Conservation (phyloP, 1,284 basidiomycete genomes). For the Phlebopus sp. region DNA sequence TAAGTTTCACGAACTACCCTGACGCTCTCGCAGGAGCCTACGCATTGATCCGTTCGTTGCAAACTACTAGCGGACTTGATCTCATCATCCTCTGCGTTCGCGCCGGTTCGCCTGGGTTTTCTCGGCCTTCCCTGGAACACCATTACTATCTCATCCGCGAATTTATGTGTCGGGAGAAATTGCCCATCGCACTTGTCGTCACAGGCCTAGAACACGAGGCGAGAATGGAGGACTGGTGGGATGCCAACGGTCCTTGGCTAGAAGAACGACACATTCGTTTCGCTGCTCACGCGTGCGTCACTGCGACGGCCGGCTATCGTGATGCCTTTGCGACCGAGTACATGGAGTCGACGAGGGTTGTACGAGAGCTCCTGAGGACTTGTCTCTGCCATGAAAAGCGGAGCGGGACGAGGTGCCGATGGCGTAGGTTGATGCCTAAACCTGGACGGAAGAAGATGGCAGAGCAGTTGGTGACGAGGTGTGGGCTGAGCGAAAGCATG, state of each 20-base stretch:
- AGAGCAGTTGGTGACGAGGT: background rate
- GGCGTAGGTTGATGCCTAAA: background rate
- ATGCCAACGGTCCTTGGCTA: background rate
- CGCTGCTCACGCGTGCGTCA: conserved; percentile 8
- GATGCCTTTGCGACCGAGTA: background rate
- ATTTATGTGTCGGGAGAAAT: conserved; percentile 1
- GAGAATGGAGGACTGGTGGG: conserved; percentile 6
- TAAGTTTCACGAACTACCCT: conserved; percentile 1
- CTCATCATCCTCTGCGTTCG: conserved; percentile 15
- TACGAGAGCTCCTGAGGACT: background rate
- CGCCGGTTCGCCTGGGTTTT: conserved; percentile 6
- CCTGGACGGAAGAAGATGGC: background rate
- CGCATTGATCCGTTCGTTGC: conserved; percentile 11
- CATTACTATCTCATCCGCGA: conserved; percentile 11
- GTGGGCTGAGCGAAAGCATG: background rate
- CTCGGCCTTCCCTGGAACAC: background rate
- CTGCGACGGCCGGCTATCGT: background rate
- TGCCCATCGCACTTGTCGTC: conserved; percentile 5
- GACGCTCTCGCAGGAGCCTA: conserved; percentile 4
- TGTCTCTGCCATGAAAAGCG: background rate
- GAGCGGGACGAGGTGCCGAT: background rate
- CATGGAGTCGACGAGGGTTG: background rate
- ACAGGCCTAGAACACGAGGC: conserved; percentile 7
- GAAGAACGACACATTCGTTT: background rate
- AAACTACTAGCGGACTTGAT: conserved; percentile 7